Base-by-base conservation (phyloP, 1,139 yeast species). In the Blastobotrys proliferans region DNA sequence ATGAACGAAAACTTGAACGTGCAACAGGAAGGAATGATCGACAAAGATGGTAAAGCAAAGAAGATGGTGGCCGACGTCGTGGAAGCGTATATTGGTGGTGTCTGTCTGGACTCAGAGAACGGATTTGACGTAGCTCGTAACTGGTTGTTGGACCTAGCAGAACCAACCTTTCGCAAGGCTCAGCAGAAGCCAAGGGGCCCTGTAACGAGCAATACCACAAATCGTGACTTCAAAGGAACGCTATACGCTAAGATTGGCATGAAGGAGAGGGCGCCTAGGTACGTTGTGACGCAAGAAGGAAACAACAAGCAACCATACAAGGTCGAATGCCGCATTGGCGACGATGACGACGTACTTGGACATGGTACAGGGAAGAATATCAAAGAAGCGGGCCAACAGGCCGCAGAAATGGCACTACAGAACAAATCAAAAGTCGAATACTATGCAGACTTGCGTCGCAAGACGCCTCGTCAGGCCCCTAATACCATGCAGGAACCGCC, bases 31-130 rank as follows among this genome's bases (percentile, higher is more conserved):
- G 61, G 57, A 16, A 53, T 60, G 37, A 40, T 46, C n/a, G 45
- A 48, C 11, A 40, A 42, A 9, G 48, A 44, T 30, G 56, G 53
- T 2, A 51, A 49, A 17, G 48, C 48, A 21, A 53, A 60, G 49
- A 83, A 83, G 57, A 69, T 79, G 3, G 70, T 72, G 55, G 90
- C 94, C 0, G 94, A 85, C 65, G 75, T 83, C 0, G 84, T 90
- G 60, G 96, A 90, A 63, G 95, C 97, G 0, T 90, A 88, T 56
- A 73, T 90, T 30, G 97, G 95, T 5, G 97, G 94, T 0, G 64
- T 90, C 29, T 77, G 79, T 9, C 70, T 79, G 33, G 94, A 85
- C 52, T 59, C 65, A 35, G 58, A 61, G 1, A 67, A 71, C 3
- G 73, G 76, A 36, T 35, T 28, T 28, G n/a, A 14, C 21, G 66